These are phyloP conservation scores for Sugiyamaella paludigena DNA, from an alignment of 1,139 yeast species.

Conservation along the genomic window DNA sequence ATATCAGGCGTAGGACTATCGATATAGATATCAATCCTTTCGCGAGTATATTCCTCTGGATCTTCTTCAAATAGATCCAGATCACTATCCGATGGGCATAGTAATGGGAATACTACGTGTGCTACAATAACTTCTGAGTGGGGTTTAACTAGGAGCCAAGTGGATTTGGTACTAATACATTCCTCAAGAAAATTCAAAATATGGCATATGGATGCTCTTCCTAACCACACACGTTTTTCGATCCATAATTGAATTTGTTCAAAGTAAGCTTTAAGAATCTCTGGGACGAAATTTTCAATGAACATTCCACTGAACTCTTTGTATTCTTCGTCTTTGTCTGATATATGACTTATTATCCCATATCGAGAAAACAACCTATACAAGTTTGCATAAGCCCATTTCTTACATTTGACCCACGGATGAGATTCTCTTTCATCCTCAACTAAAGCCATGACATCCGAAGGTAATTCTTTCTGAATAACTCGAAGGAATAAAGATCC, in stretches of 20 bases:
- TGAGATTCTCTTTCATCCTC: constrained; percentile 47
- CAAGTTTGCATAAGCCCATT: constrained; percentile 86
- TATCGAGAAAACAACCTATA: constrained; percentile 73
- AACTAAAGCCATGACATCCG: constrained; percentile 45
- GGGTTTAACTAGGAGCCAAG: constrained; percentile 73
- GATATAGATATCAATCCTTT: constrained; percentile 68
- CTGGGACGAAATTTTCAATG: constrained; percentile 61
- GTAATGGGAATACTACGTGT: constrained; percentile 74
- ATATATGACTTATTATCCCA: constrained; percentile 45
- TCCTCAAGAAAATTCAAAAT: constrained; percentile 70
- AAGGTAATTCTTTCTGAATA: constrained; percentile 60
- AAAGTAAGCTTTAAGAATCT: constrained; percentile 61
- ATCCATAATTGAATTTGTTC: constrained; percentile 75
- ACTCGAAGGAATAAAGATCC: constrained; percentile 72
- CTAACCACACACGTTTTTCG: constrained; percentile 60
- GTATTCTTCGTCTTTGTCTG: constrained; percentile 36
- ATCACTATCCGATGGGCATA: constrained; percentile 67
- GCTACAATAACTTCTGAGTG: constrained; percentile 63
- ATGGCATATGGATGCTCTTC: constrained; percentile 63
- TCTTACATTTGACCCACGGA: constrained; percentile 76
- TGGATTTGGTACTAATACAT: constrained; percentile 59
- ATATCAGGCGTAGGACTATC: constrained; percentile 75
- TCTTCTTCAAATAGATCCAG: constrained; percentile 81
- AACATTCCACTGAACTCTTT: constrained; percentile 37
- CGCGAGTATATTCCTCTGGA: constrained; percentile 86